phyloP scores from a whole-genome alignment of 1,284 basidiomycete genomes.

The Malassezia equina region DNA sequence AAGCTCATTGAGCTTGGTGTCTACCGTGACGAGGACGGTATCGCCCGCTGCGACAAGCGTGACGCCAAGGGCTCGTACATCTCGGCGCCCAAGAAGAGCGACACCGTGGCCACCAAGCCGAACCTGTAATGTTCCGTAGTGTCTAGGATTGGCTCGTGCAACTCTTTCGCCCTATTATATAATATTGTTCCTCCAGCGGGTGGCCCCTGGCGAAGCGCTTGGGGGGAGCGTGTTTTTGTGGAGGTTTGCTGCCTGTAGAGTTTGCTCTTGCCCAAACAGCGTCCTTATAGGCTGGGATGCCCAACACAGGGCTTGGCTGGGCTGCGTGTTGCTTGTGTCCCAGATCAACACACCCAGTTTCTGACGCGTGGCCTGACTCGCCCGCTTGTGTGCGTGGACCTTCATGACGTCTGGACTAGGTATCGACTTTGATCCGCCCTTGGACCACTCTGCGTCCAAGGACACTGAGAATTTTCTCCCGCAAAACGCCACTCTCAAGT shows the following conservation, averaged over 20 bases:
- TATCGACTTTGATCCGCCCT: conserved; percentile 35
- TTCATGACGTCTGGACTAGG: conserved; percentile 34
- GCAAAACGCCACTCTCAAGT: neutral
- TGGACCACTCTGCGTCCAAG: conserved; percentile 16
- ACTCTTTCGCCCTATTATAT: neutral
- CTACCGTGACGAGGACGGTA: conserved; percentile 42
- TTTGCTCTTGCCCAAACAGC: neutral
- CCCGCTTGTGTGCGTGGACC: neutral
- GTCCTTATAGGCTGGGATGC: neutral
- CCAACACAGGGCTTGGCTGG: neutral
- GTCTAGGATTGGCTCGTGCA: neutral
- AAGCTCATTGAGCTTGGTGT: conserved; percentile 48
- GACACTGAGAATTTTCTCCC: conserved; percentile 9
- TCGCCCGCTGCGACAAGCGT: conserved; percentile 38
- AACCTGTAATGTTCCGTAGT: conserved; percentile 3
- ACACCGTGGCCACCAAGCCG: conserved; percentile 9
- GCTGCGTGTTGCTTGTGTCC: neutral
- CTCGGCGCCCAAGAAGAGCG: conserved; percentile 40
- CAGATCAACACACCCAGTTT: neutral
- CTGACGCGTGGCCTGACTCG: neutral
- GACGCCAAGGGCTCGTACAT: conserved; percentile 34
- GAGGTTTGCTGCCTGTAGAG: neutral
- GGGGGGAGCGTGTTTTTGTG: too few relatives aligned
- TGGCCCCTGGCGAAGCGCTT: too few relatives aligned
- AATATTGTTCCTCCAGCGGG: too few relatives aligned